phyloP scores from a whole-genome alignment of 306 rosid species.

The Malus sieversii region DNA sequence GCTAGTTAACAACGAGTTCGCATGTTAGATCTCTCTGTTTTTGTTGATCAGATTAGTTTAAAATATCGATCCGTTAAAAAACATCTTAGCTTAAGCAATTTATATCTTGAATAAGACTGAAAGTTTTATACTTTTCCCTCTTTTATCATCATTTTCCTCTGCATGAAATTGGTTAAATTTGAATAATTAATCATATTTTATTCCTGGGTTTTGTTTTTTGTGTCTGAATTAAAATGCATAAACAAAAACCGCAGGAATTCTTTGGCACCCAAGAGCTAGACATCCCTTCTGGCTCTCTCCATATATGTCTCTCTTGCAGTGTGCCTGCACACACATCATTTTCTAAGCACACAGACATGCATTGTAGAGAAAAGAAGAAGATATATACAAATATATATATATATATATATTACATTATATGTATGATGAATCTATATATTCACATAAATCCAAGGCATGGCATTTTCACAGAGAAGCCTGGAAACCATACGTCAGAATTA shows the following conservation, averaged over 20 bases:
- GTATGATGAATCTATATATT: no score
- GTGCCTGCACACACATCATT: not conserved
- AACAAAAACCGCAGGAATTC: not conserved
- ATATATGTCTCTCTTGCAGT: constrained; percentile 1
- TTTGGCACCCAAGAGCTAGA: constrained; percentile 7
- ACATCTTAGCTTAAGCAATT: not conserved
- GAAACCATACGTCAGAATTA: not conserved
- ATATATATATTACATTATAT: no score
- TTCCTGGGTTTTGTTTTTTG: not conserved
- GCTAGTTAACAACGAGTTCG: not conserved
- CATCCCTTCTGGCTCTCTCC: constrained; percentile 6
- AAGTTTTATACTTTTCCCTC: not conserved
- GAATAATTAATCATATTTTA: not conserved
- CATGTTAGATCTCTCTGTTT: not conserved
- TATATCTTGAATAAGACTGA: not conserved
- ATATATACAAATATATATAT: not conserved
- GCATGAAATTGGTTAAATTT: not conserved
- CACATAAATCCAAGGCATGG: not conserved
- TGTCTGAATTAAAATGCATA: not conserved
- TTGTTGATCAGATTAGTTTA: not conserved
- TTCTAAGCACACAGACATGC: not conserved
- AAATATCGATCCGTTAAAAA: no score
- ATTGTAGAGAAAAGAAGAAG: not conserved
- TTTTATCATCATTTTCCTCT: not conserved
- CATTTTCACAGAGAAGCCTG: constrained; percentile 3